These are phyloP conservation scores for Phytophthora palmivora DNA, from an alignment of 352 stramenopile species.

Conservation along the genomic window DNA sequence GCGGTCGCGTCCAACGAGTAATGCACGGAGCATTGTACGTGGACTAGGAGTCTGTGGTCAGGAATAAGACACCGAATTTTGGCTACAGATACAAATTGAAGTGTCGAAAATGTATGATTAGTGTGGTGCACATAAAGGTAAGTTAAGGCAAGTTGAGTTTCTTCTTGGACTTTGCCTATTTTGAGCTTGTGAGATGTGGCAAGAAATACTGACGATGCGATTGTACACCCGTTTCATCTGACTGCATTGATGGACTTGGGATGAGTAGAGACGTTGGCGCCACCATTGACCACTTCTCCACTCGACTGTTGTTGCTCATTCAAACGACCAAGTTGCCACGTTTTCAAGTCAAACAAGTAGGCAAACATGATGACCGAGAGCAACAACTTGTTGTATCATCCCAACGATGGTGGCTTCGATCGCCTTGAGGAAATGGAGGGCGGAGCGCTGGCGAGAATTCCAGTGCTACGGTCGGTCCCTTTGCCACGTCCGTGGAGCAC, in stretches of 20 bases:
- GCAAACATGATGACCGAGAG: slow-evolving; percentile 37
- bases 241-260: slow-evolving; percentile 6
- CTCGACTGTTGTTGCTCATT: slow-evolving; percentile 16
- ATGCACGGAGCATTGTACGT: slow-evolving; percentile 21
- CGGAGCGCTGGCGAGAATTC: slow-evolving; percentile 14
- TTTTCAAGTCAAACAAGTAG: background rate
- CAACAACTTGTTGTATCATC: slow-evolving; percentile 37
- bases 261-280: background rate
- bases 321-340: background rate
- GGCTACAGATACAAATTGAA: slow-evolving; percentile 6
- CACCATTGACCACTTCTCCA: slow-evolving; percentile 29
- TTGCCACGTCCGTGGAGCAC: slow-evolving; percentile 30
- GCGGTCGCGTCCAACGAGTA: slow-evolving; percentile 15
- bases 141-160: slow-evolving; percentile 12
- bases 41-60: slow-evolving; percentile 15
- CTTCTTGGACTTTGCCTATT: slow-evolving; percentile 9
- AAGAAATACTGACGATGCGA: slow-evolving; percentile 15
- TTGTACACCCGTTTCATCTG: slow-evolving; percentile 32
- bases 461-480: slow-evolving; percentile 30
- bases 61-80: slow-evolving; percentile 20
- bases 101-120: background rate
- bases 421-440: slow-evolving; percentile 37
- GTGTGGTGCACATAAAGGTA: slow-evolving; percentile 23
- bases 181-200: slow-evolving; percentile 13
- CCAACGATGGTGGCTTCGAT: slow-evolving; percentile 27